These are phyloP conservation scores for Euphrasia arctica DNA, from an alignment of 305 asterid genomes.

Conservation along the genomic window DNA sequence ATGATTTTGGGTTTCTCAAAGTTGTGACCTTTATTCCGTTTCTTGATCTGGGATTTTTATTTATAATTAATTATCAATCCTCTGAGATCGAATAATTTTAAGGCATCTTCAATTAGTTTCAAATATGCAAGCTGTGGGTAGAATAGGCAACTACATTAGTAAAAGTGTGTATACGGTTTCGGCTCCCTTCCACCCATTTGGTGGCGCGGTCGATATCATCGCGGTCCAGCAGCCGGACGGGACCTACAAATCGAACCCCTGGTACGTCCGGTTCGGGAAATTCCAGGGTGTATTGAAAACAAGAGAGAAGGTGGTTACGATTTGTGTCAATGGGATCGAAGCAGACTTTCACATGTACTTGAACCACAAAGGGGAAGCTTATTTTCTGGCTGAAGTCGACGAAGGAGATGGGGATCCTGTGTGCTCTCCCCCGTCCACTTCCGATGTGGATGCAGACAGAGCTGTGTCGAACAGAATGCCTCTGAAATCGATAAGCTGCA, in stretches of 20 bases:
- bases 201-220: slow-evolving; percentile 96
- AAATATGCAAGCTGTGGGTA: slow-evolving; percentile 90
- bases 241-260: slow-evolving; percentile 86
- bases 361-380: slow-evolving; percentile 86
- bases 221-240: slow-evolving; percentile 94
- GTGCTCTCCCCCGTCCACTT: slow-evolving; percentile 54
- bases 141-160: slow-evolving; percentile 72
- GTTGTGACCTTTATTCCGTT: slow-evolving; percentile 23
- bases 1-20: slow-evolving; percentile 27
- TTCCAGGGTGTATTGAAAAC: slow-evolving; percentile 90
- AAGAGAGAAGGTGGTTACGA: slow-evolving; percentile 75
- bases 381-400: slow-evolving; percentile 68
- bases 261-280: slow-evolving; percentile 97
- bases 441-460: slow-evolving; percentile 63
- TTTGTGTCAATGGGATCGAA: slow-evolving; percentile 72
- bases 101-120: background rate
- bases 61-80: slow-evolving; percentile 8
- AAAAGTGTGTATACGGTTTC: slow-evolving; percentile 72
- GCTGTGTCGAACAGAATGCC: slow-evolving; percentile 25
- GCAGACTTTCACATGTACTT: slow-evolving; percentile 76
- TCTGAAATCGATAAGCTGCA: slow-evolving; percentile 45
- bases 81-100: background rate
- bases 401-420: slow-evolving; percentile 37
- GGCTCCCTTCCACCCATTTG: slow-evolving; percentile 95
- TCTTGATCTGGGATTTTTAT: slow-evolving; percentile 36